Base-by-base conservation (phyloP, 1,139 yeast genomes). In the Saccharomycopsis crataegensis region DNA sequence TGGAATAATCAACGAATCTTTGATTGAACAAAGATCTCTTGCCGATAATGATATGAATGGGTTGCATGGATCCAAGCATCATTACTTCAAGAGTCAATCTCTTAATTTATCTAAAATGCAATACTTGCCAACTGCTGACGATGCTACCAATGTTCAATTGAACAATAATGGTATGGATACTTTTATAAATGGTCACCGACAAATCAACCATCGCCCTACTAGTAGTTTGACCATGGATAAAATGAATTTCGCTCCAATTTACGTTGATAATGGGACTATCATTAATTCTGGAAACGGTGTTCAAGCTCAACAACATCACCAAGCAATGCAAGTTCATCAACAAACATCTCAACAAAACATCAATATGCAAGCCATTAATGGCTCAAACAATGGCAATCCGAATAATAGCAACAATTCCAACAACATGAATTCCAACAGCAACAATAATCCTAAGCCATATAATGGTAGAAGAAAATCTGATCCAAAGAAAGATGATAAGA, bases 1-100 rank as follows among this genome's bases (percentile, higher is more conserved):
- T 16, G 52, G 52, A 2, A 43, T 54, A n/a, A 28, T 43, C 8
- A 51, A 53, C 32, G 55, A 53, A 34, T 45, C 51, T 5, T 37
- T 52, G 38, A 41, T 53, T 45, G 55, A 53, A 11, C 55, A 53
- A 12, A 22, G 28, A 22, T 22, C 28, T 17, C 46, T 28, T 33
- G n/a, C 8, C 11, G 17, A 36, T 14, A 16, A 8, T 16, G 37
- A 46, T 33, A 22, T 22, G 4, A 22, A 4, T 22, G 28, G 28
- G 28, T 22, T 22, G 28, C 28, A 22, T 22, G 14, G 8, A 5
- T 16, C 16, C 31, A 51, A 43, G 32, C 48, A 43, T 14, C 52
- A 49, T 17, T 34, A 14, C n/a, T 49, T 36, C 43, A 43, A 52
- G 45, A 50, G 50, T 16, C 53, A 44, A 37, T 49, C 49, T 17